Evolutionary conservation across 2,329 filamentous ascomycete species (phyloP), one percentile per base, ranked within the genome.

Genomic region (Fusarium sp.): DNA sequence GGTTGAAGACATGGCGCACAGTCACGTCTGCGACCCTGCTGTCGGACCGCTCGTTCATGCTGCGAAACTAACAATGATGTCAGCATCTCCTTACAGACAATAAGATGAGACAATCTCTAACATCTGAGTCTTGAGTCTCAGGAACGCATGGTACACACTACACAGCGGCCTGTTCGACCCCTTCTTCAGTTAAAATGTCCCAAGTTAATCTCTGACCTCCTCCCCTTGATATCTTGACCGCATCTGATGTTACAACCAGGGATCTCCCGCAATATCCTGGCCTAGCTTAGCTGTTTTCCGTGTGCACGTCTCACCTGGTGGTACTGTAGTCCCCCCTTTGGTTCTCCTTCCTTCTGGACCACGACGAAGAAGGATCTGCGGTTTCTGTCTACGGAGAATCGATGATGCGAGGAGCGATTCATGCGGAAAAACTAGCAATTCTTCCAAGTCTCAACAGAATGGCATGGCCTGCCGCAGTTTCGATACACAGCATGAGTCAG

Each of bases 221-320:
- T 49, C 67, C 67, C 65, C 64, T 64, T 61, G 61, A 68, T 61
- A 57, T 48, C 65, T 75, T 75, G 72, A 72, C 73, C 72, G 70
- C 72, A 73, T 64, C 49, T 59, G 67, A 66, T 66, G 27, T 44
- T 66, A 61, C 61, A 48, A 34, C 29, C 62, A 67, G 62, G 69
- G 63, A 62, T 65, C 58, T 70, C 59, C 61, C 47, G 55, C 44
- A 61, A 52, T 44, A 71, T 62, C 74, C 74, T 71, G 58, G 34
- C 34, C 74, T 71, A 53, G 24, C 32, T 24, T 42, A 53, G 74
- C 60, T 63, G 61, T 54, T 69, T 69, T 71, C 74, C 65, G 74
- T 73, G 72, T 66, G 74, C 74, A 76, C 74, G 74, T 76, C 72
- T 75, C 74, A 73, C 67, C 18, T 52, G 49, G 49, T 55, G 70